A percentile compares a stretch with the other conserved stretches of the same genome.
Conservation (phyloP, 2,329 filamentous ascomycete genomes). For the Colletotrichum tofieldiae region DNA sequence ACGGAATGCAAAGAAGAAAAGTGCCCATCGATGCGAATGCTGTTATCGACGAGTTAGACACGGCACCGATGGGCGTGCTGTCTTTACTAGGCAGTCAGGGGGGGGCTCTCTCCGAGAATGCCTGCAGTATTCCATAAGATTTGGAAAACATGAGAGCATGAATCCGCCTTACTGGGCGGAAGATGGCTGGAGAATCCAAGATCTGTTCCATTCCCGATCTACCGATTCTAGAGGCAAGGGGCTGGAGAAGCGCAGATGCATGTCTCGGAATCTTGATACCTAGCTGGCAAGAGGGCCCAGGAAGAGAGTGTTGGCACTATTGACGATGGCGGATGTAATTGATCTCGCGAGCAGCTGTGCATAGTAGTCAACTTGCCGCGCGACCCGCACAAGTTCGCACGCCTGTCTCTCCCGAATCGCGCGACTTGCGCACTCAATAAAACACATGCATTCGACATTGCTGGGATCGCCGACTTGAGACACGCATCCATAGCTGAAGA, state of each 20-base stretch:
- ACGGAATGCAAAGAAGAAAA: background rate
- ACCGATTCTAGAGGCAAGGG: constrained; percentile 9
- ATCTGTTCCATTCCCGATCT: constrained; percentile 22
- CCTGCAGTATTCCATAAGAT: constrained; percentile 8
- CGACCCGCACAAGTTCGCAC: constrained; percentile 17
- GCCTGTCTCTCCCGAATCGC: background rate
- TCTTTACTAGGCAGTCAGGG: constrained; percentile 14
- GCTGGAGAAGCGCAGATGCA: background rate
- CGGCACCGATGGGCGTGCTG: constrained; percentile 12
- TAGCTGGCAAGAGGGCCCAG: background rate
- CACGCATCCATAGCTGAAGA: background rate
- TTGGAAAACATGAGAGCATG: background rate
- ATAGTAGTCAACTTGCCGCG: constrained; percentile 20
- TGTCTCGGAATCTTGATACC: background rate
- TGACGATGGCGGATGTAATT: background rate
- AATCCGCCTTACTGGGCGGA: constrained; percentile 11
- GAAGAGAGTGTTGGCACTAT: background rate
- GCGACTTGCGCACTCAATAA: background rate
- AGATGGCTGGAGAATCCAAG: constrained; percentile 12
- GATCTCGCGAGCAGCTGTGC: constrained; percentile 17
- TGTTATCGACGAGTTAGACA: constrained; percentile 25
- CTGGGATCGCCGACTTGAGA: background rate
- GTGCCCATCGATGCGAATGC: background rate
- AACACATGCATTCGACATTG: background rate
- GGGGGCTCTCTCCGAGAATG: constrained; percentile 14